Base-by-base conservation (phyloP, 768 basidiomycete genomes). In the Hemileccinum rubropunctum region DNA sequence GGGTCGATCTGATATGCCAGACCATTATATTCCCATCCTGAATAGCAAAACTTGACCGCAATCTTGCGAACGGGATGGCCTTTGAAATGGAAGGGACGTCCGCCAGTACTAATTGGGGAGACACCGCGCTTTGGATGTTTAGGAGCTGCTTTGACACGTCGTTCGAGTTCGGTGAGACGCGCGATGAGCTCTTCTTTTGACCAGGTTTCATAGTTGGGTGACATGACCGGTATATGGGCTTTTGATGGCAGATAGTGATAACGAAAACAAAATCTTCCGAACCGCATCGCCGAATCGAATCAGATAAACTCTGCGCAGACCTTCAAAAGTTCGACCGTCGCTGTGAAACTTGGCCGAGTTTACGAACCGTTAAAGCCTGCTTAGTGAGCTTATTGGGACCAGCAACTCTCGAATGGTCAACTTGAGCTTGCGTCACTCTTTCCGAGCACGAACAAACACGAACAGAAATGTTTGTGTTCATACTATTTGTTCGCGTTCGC, bases 21-120 rank as follows among this genome's bases (percentile, higher is more conserved):
- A 12, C 95, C 97, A 48, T 86, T 84, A 64, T 95, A 98, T 23
- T 90, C 87, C 82, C 85, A 88, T 13, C 95, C 95, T 38, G 91
- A 82, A 62, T 98, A 99, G 63, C 83, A 87, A 64, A 98, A 91
- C 61, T 91, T 88, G 46, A 99, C 74, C 1, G 97, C 97, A 53
- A 99, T 92, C 71, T 98, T 98, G 45, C 90, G 86, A 33, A 77
- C 76, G 7, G 90, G 80, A 62, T 92, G 78, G 5, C 78, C 71
- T 18, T 78, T 65, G 66, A 92, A 90, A 52, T 83, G 69, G 64
- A 91, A 91, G 5, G 69, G 60, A 45, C 74, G 75, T 61, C 70
- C 32, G 23, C 23, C 23, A 6, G 23, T 23, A 46, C 5, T 28
- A 3, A 12, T 11, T 48, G 66, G 44, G 32, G 63, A 52, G 26